Base-by-base conservation (phyloP, 2,329 filamentous ascomycete species). In the Pestalotiopsis sp. region DNA sequence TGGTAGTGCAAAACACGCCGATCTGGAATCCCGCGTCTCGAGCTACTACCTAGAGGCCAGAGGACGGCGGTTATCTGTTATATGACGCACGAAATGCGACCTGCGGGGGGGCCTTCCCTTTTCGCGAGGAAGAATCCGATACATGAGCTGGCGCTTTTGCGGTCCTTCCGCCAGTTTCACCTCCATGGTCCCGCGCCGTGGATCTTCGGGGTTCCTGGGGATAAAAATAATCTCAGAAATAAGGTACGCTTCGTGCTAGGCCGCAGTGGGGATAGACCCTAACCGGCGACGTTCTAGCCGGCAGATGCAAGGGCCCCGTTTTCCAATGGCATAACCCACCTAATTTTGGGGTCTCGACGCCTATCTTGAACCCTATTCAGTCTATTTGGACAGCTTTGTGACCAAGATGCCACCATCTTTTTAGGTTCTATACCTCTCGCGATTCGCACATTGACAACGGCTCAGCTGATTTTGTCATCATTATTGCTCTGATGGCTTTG, bases 261-360 rank as follows among this genome's bases (percentile, higher is more conserved):
- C 64, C 64, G 13, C 0, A 11, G n/a, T 38, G 14, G 38, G 64
- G n/a, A 58, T 66, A 59, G 64, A 52, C 38, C 55, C 64, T 39
- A 55, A 66, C 64, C 64, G 55, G 64, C 30, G 40, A 17, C 26
- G 14, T 26, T 38, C 22, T 58, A 59, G 52, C 64, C 55, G 64
- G 64, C 64, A 66, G 64, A 66, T 58, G 64, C 52, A 38, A 38
- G 64, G 30, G 38, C 44, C 61, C 24, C n/a, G 20, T 4, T 35
- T 35, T 35, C 35, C 30, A 62, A 39, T 35, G 39, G 61, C 20
- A 24, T 17, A 17, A 30, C 26, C 30, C 13, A 63, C 60, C 39
- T 22, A 38, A 9, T 48, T 44, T 63, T 48, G n/a, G 26, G 14
- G 9, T 13, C 24, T 11, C 57, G 17, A 22, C 4, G 17, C 10